Base-by-base conservation (phyloP, 1,284 basidiomycete species). In the Tylopilus sp. region DNA sequence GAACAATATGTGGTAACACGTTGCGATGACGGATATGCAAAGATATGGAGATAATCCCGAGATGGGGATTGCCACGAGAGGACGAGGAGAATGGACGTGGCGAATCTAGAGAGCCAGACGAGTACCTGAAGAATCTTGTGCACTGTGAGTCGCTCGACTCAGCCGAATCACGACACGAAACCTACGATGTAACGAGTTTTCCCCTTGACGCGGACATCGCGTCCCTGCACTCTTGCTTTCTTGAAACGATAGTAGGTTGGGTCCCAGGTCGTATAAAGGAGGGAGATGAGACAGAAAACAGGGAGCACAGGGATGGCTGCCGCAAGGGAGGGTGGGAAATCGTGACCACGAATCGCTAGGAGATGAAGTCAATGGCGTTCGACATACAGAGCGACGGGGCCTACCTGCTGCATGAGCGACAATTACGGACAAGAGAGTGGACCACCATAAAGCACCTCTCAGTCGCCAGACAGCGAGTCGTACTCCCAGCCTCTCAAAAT, bases 231-330 rank as follows among this genome's bases (percentile, higher is more conserved):
- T 57, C 76, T 74, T 10, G 83, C 81, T 54, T 71, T 74, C 54
- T 76, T 75, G 44, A 79, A 70, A 2, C 76, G 72, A 6, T 76
- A 70, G 59, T 87, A 89, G 15, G 84, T 86, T 6, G 86, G 88
- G 60, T 91, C 81, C 88, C 88, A 91, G 3, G 75, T 78, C 0
- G 79, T 79, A 80, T 87, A 90, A 11, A 83, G 57, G 21, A 89
- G 59, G 13, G 86, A 87, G 21, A 77, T 8, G 2, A 82, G 41
- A 19, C 69, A 66, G 13, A 86, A 21, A 10, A 72, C n/a, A 1
- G 83, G 82, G 39, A 84, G 65, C 3, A 52, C 23, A 10, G 63
- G 63, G 4, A 59, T 37, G 16, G 54, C 38, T 11, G 39, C 40
- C 3, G 53, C 33, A 16, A 64, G 49, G 9, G 31, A 40, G 39